Evolutionary conservation across 1,284 basidiomycete genomes (phyloP).

Genomic region (Ustilago vetiveriae): DNA sequence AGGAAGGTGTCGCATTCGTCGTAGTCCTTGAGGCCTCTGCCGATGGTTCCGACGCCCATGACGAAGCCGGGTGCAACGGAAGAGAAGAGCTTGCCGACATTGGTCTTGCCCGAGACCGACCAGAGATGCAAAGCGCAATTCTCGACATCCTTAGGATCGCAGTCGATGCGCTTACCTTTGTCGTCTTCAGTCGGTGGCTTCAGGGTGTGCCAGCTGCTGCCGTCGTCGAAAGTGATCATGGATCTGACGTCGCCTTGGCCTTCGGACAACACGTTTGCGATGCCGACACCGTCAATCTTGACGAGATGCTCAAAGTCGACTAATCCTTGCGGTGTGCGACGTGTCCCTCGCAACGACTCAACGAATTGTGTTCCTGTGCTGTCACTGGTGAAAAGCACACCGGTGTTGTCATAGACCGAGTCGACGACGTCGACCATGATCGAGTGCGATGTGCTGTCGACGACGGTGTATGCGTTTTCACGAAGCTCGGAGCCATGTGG

Average conservation of each 20-base stretch:
- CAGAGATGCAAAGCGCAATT: constrained; percentile 88
- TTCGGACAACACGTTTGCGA: constrained; percentile 84
- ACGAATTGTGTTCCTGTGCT: constrained; percentile 94
- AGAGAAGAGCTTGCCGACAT: constrained; percentile 91
- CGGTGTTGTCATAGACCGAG: constrained; percentile 73
- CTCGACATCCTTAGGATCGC: constrained; percentile 73
- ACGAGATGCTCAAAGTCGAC: constrained; percentile 93
- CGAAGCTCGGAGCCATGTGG: constrained; percentile 83
- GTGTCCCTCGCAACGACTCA: constrained; percentile 88
- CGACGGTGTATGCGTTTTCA: constrained; percentile 93
- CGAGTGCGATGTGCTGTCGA: constrained; percentile 90
- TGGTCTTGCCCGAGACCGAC: constrained; percentile 89
- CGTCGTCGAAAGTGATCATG: constrained; percentile 90
- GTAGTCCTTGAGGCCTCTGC: constrained; percentile 77
- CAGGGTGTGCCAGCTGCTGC: constrained; percentile 80
- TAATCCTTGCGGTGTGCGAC: constrained; percentile 84
- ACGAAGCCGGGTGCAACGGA: constrained; percentile 91
- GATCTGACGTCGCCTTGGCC: constrained; percentile 76
- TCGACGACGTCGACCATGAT: constrained; percentile 85
- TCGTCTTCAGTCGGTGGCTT: constrained; percentile 74
- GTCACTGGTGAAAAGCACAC: constrained; percentile 92
- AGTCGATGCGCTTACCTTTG: constrained; percentile 74
- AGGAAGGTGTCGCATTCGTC: constrained; percentile 93
- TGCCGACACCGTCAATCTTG: constrained; percentile 90
- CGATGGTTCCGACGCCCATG: constrained; percentile 93